Base-by-base conservation (phyloP, 768 basidiomycete genomes). In the Plicaturopsis crispa region DNA sequence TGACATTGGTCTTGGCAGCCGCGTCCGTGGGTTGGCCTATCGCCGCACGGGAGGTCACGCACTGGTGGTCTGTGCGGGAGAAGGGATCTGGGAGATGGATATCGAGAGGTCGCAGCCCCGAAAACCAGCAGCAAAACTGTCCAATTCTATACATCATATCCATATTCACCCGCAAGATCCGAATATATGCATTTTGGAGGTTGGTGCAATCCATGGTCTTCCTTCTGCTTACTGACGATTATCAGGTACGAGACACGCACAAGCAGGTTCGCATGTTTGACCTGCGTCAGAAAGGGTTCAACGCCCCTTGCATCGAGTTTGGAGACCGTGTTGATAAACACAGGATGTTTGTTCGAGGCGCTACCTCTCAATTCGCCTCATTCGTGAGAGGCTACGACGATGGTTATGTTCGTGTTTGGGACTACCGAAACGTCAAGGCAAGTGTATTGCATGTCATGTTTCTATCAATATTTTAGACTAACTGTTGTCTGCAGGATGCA, bases 261-360 rank as follows among this genome's bases (percentile, higher is more conserved):
- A 54, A 56, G 33, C 75, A 77, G 51, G 59, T 74, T 14, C 61
- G 67, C 37, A 44, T 75, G 24, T 77, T 60, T 45, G 77, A 78
- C 47, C 48, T 53, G 35, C 62, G 72, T 36, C 59, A 49, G 41
- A 53, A 52, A 19, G 54, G 55, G 20, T 72, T 72, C 43, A 49
- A 58, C 45, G 41, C 55, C 26, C 64, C 73, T 33, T 62, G 62
- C 47, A 48, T 67, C 39, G 56, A 60, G 44, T 74, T 78, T 47
- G 69, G 76, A 5, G 55, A 61, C 37, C 62, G 62, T 32, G 44
- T n/a, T n/a, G n/a, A n/a, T n/a, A n/a, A n/a, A n/a, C n/a, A n/a
- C n/a, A n/a, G n/a, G n/a, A n/a, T n/a, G n/a, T n/a, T n/a, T n/a
- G n/a, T n/a, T n/a, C n/a, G n/a, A n/a, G n/a, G n/a, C 38, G 72